Conservation (phyloP, 2,329 filamentous ascomycete genomes). For the Fulvia fulva region DNA sequence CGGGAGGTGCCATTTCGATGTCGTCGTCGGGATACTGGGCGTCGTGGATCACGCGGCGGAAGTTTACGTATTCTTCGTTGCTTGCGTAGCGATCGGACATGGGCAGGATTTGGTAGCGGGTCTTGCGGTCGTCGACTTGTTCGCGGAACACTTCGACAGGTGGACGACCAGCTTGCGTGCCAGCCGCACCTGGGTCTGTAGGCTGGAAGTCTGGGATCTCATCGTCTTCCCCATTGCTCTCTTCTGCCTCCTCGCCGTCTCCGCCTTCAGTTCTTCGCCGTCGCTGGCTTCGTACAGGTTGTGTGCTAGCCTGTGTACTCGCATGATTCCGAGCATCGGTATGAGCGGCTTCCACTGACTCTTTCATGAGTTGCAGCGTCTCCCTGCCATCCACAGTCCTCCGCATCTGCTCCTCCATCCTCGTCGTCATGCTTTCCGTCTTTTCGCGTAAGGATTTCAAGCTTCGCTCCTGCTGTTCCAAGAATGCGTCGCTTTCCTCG, state of each 20-base stretch:
- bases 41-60: conserved; percentile 60
- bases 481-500: conserved; percentile 29
- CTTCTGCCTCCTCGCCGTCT: conserved; percentile 28
- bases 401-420: conserved; percentile 57
- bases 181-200: conserved; percentile 35
- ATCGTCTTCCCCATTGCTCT: conserved; percentile 37
- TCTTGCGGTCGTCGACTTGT: conserved; percentile 39
- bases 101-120: conserved; percentile 40
- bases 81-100: conserved; percentile 49
- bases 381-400: conserved; percentile 55
- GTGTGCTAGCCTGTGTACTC: conserved; percentile 36
- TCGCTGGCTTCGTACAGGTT: conserved; percentile 27
- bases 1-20: conserved; percentile 52
- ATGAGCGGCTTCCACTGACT: conserved; percentile 43
- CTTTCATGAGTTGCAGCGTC: conserved; percentile 43
- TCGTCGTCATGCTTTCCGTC: conserved; percentile 50
- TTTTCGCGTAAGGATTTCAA: conserved; percentile 40
- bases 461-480: conserved; percentile 39
- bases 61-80: conserved; percentile 58
- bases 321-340: conserved; percentile 34
- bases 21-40: conserved; percentile 52
- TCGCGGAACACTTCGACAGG: conserved; percentile 37
- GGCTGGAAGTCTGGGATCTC: conserved; percentile 39
- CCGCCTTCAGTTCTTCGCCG: conserved; percentile 24
- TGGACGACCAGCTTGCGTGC: conserved; percentile 35